phyloP scores from a whole-genome alignment of 371 early-diverging fungal genomes.

The Syncephalastrum racemosum region DNA sequence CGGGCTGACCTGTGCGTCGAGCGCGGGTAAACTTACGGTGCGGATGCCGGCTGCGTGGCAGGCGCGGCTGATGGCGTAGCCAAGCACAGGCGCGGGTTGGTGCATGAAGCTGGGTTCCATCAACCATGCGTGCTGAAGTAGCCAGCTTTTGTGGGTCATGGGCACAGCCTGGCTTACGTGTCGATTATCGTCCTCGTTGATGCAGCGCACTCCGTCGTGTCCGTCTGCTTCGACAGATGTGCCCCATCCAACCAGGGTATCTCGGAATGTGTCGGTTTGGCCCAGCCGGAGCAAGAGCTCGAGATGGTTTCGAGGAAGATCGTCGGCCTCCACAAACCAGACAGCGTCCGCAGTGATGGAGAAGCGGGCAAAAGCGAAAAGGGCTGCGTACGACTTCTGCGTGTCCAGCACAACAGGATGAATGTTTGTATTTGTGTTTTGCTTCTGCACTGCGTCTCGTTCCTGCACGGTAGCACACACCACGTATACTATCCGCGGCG shows the following conservation, averaged over 20 bases:
- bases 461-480: too few relatives aligned
- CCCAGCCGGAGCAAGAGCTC: constrained; percentile 42
- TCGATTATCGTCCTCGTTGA: neutral
- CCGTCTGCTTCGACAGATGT: neutral
- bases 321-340: constrained; percentile 43
- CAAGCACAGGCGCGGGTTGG: constrained; percentile 3
- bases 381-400: too few relatives aligned
- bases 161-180: constrained; percentile 18
- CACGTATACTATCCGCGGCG: too few relatives aligned
- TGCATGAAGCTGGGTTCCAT: neutral
- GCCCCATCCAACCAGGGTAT: constrained; percentile 42
- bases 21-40: too few relatives aligned
- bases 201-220: constrained; percentile 13
- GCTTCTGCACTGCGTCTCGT: neutral
- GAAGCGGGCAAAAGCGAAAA: too few relatives aligned
- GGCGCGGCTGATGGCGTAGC: neutral
- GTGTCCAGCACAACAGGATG: too few relatives aligned
- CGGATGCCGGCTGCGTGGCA: too few relatives aligned
- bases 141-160: constrained; percentile 29
- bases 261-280: constrained; percentile 38
- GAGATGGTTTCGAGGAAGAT: constrained; percentile 40
- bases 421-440: neutral
- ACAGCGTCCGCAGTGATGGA: constrained; percentile 34
- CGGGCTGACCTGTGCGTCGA: too few relatives aligned
- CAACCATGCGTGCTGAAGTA: constrained; percentile 33